Conservation (phyloP, 2,329 filamentous ascomycete genomes). For the Calonectria leucothoes region DNA sequence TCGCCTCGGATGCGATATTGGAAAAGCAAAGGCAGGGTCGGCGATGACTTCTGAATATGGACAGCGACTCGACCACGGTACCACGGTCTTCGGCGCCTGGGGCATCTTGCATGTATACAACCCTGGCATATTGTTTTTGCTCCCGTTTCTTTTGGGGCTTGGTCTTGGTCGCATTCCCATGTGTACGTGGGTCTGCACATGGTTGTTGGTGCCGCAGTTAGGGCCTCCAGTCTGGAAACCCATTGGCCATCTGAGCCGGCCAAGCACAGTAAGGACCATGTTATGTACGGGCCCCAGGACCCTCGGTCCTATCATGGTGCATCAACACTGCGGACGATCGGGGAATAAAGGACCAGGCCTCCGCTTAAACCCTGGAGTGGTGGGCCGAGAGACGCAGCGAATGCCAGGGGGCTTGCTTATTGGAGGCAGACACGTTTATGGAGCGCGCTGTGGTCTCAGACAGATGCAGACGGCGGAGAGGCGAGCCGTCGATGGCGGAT, state of each 20-base stretch:
- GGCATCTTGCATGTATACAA: neutral
- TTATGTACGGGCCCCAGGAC: neutral
- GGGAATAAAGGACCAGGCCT: neutral
- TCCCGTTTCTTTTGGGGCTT: neutral
- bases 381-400: neutral
- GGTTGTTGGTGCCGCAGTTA: neutral
- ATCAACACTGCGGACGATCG: neutral
- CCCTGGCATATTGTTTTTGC: neutral
- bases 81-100: neutral
- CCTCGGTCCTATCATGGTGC: neutral
- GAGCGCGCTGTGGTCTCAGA: neutral
- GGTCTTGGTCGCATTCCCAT: neutral
- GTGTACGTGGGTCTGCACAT: neutral
- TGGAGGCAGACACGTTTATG: neutral
- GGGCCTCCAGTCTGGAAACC: neutral
- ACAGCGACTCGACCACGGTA: neutral
- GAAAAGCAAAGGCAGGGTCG: neutral
- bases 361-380: constrained; percentile 11
- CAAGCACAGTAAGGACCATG: neutral
- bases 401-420: constrained; percentile 3
- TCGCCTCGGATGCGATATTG: neutral
- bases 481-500: neutral
- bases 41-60: neutral
- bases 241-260: neutral
- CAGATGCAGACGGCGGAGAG: neutral